Evolutionary conservation across 345 rosid species (phyloP).

Genomic region (Cardamine chenopodiifolia): DNA sequence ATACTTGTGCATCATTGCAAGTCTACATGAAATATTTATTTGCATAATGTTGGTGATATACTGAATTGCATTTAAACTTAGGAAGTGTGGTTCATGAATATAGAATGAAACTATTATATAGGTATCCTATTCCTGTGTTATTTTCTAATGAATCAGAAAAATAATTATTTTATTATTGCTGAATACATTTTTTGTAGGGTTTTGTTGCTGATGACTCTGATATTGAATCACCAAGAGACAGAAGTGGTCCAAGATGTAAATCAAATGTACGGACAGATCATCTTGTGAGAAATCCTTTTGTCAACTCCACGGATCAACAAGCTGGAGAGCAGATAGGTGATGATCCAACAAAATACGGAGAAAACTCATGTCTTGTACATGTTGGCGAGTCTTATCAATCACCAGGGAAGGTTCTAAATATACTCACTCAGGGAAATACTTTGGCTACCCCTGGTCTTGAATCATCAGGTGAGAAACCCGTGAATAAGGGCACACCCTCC

Average conservation of each 20-base stretch:
- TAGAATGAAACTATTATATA: not conserved
- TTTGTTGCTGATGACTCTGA: conserved; percentile 88
- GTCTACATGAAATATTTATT: conserved; percentile 16
- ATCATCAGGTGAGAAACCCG: conserved; percentile 61
- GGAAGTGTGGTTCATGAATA: conserved; percentile 8
- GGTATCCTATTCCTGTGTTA: not conserved
- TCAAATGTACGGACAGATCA: conserved; percentile 50
- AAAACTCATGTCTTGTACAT: conserved; percentile 52
- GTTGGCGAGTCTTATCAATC: conserved; percentile 70
- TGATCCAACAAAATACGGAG: conserved; percentile 52
- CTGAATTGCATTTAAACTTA: not conserved
- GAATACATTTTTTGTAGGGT: conserved; percentile 53
- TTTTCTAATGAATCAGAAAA: not conserved
- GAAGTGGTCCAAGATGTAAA: conserved; percentile 50
- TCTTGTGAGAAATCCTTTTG: conserved; percentile 50
- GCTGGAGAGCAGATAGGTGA: conserved; percentile 56
- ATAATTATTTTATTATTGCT: conserved; percentile 15
- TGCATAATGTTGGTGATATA: not conserved
- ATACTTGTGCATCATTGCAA: conserved; percentile 19
- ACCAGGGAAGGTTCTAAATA: conserved; percentile 73
- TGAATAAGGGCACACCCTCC: conserved; percentile 64
- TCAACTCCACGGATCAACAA: conserved; percentile 56
- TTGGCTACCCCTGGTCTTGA: conserved; percentile 60
- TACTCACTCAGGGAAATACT: conserved; percentile 60
- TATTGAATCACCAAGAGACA: conserved; percentile 63